phyloP scores from a whole-genome alignment of 306 rosid genomes.

The Leucaena leucocephala region DNA sequence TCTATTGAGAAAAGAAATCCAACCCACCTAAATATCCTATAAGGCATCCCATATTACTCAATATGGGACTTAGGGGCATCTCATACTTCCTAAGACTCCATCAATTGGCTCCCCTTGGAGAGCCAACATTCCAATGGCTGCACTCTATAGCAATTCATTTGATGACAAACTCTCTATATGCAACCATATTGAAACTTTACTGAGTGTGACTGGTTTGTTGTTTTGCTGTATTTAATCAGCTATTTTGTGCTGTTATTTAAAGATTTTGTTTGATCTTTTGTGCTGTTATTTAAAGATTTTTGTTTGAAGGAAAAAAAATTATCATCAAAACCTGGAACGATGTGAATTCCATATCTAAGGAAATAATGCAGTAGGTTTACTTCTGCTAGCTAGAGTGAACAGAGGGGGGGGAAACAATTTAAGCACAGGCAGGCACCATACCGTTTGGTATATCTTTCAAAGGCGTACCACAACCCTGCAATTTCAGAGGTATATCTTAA shows the following conservation, averaged over 20 bases:
- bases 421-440: constrained; percentile 42
- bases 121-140: too few species aligned
- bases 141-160: too few species aligned
- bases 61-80: too few species aligned
- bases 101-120: too few species aligned
- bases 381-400: constrained; percentile 8
- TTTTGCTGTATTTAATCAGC: neutral
- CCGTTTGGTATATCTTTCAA: constrained; percentile 97
- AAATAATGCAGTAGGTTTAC: neutral
- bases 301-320: neutral
- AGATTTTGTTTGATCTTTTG: neutral
- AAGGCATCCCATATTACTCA: too few species aligned
- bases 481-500: constrained; percentile 39
- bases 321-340: neutral
- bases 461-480: constrained; percentile 90
- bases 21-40: too few species aligned
- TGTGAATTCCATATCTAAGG: constrained; percentile 15
- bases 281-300: too few species aligned
- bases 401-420: constrained; percentile 2
- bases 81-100: too few species aligned
- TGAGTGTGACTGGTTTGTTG: neutral
- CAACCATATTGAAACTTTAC: too few species aligned
- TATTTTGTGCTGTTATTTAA: neutral
- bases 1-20: too few species aligned
- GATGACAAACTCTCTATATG: too few species aligned